Conservation (phyloP, 306 rosid species). For the Purshia tridentata region DNA sequence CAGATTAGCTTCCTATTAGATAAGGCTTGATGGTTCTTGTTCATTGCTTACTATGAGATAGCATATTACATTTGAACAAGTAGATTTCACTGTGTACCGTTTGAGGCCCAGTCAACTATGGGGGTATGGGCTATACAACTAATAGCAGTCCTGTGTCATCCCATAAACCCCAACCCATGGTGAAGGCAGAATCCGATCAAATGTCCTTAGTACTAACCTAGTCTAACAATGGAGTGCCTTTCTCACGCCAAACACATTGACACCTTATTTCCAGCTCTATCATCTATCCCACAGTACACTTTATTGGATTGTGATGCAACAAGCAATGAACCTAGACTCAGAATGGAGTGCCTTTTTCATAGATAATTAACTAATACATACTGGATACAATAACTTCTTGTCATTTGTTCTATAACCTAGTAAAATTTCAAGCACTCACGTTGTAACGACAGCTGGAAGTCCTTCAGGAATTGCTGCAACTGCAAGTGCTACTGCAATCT, state of each 20-base stretch:
- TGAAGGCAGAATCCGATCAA: no score
- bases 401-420: constrained; percentile 25
- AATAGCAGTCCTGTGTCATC: no score
- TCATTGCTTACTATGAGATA: background rate
- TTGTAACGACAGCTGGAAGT: constrained; percentile 97
- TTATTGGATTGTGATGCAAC: background rate
- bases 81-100: background rate
- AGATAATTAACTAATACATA: background rate
- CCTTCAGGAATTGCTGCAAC: constrained; percentile 99
- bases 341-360: background rate
- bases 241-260: background rate
- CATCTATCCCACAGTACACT: background rate
- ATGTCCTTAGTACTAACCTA: background rate
- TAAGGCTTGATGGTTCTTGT: background rate
- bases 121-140: no score
- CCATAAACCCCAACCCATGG: no score
- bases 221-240: background rate
- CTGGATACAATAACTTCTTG: background rate
- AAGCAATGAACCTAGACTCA: background rate
- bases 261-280: background rate
- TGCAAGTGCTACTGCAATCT: constrained; percentile 99
- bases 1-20: background rate
- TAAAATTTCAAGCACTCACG: constrained; percentile 54
- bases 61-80: background rate
- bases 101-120: no score